A percentile compares a stretch with the other conserved stretches of the same genome.
These are phyloP conservation scores for Dactylellina leptospora DNA, from an alignment of 2,329 filamentous ascomycete species.

Conservation along the genomic window DNA sequence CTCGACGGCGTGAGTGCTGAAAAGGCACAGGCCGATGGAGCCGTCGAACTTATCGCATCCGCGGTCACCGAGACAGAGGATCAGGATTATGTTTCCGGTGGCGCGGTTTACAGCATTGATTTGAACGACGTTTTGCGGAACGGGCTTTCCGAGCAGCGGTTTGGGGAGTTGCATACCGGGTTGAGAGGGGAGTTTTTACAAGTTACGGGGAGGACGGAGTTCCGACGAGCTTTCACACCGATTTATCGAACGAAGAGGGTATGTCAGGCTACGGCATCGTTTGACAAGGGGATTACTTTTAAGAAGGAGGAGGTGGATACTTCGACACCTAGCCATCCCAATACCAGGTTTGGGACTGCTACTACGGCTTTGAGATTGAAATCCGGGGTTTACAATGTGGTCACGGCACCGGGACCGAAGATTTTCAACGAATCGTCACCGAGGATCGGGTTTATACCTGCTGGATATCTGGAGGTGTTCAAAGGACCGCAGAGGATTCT, in stretches of 20 bases:
- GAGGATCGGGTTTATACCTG: conserved; percentile 36
- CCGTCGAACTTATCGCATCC: conserved; percentile 35
- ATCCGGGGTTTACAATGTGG: conserved; percentile 29
- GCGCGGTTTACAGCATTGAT: conserved; percentile 47
- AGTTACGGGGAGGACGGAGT: conserved; percentile 15
- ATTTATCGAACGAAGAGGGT: background rate
- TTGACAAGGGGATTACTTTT: background rate
- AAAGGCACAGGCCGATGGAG: conserved; percentile 14
- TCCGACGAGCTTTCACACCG: background rate
- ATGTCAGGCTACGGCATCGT: conserved; percentile 1
- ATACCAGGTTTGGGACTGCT: conserved; percentile 38
- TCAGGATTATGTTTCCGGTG: conserved; percentile 50
- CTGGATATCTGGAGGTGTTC: conserved; percentile 41
- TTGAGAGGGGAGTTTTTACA: background rate
- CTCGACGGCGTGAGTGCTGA: background rate
- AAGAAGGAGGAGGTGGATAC: background rate
- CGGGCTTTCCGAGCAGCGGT: background rate
- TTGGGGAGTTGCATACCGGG: background rate
- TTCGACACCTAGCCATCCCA: conserved; percentile 26
- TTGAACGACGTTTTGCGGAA: conserved; percentile 30
- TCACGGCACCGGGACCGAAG: conserved; percentile 33
- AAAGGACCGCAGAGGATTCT: conserved; percentile 29
- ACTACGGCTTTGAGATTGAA: conserved; percentile 32
- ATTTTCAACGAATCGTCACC: conserved; percentile 36
- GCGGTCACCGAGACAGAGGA: conserved; percentile 49